Conservation (phyloP, 805 yeast species). For the Wilhelminamyces savonicus region DNA sequence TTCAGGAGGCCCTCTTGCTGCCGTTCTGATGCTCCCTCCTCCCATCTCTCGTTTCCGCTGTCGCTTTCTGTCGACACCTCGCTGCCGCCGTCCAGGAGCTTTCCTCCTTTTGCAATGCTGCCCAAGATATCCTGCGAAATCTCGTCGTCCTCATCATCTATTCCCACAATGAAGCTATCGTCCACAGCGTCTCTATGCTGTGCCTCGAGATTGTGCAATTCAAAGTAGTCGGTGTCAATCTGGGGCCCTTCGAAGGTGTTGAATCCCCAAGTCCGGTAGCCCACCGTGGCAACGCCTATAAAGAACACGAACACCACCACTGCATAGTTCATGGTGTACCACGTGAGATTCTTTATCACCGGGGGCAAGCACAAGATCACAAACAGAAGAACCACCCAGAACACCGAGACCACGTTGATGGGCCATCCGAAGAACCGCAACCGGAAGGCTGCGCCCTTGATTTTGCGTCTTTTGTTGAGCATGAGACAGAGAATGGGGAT, state of each 20-base stretch:
- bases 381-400: constrained; percentile 55
- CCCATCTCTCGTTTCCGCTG: too few species aligned
- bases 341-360: constrained; percentile 36
- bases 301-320: constrained; percentile 50
- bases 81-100: too few species aligned
- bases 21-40: too few species aligned
- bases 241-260: constrained; percentile 59
- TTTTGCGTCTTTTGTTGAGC: constrained; percentile 51
- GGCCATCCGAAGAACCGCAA: constrained; percentile 59
- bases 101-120: too few species aligned
- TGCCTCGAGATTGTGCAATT: constrained; percentile 25
- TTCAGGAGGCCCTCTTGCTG: too few species aligned
- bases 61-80: too few species aligned
- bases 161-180: constrained; percentile 8
- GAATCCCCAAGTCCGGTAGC: constrained; percentile 60
- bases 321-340: constrained; percentile 55
- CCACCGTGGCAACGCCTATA: constrained; percentile 40
- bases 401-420: constrained; percentile 50
- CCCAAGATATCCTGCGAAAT: too few species aligned
- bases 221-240: constrained; percentile 39
- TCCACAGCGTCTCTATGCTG: constrained; percentile 5
- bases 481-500: constrained; percentile 65
- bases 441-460: constrained; percentile 65
- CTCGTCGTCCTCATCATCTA: constrained; percentile 12
- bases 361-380: constrained; percentile 68